These are phyloP conservation scores for Vitis hybrid DNA, from an alignment of 177 flowering plant species.

Conservation along the genomic window DNA sequence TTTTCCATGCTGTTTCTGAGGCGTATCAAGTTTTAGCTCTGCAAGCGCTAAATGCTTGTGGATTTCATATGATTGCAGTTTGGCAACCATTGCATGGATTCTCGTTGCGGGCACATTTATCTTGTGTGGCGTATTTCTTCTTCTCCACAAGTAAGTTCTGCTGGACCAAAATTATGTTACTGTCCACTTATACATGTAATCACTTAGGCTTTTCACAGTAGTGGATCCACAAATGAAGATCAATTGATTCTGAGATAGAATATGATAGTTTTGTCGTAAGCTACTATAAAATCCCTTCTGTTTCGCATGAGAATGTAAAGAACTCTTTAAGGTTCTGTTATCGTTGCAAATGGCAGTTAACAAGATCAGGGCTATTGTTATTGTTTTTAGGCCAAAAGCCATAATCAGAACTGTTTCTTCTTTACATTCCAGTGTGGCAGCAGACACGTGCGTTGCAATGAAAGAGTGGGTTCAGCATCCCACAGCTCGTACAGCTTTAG, in stretches of 20 bases:
- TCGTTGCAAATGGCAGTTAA: no score
- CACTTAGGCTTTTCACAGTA: no score
- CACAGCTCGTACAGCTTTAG: conserved; percentile 33
- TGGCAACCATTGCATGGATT: conserved; percentile 69
- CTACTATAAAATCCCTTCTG: no score
- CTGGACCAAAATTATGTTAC: not conserved
- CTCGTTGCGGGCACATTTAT: conserved; percentile 64
- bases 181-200: no score
- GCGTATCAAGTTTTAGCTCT: not conserved
- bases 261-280: no score
- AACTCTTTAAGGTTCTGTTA: no score
- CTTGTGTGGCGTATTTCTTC: conserved; percentile 64
- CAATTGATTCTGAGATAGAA: no score
- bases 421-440: conserved; percentile 23
- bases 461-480: conserved; percentile 41
- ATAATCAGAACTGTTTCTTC: not conserved
- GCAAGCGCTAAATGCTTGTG: conserved; percentile 1
- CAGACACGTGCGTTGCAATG: conserved; percentile 43
- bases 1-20: not conserved
- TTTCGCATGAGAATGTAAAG: no score
- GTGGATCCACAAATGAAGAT: no score
- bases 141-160: conserved; percentile 73
- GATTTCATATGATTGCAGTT: conserved; percentile 40
- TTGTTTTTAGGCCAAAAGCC: not conserved
- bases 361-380: not conserved